Conservation (phyloP, 129 eudicot genomes). For the Chrysanthemum seticuspe region DNA sequence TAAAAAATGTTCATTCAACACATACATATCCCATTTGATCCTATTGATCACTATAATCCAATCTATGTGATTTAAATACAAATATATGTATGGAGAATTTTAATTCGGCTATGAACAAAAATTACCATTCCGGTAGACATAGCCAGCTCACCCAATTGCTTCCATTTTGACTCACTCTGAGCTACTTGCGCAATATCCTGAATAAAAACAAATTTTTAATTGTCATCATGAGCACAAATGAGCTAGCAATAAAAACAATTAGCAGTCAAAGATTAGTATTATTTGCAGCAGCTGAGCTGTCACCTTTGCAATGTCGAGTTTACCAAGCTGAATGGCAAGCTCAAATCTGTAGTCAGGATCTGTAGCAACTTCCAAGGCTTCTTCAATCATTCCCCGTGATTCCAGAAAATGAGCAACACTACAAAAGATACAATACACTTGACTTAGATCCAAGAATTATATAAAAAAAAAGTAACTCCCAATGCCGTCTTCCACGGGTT, state of each 20-base stretch:
- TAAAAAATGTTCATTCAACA: not conserved
- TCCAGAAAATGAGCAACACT: constrained; percentile 98
- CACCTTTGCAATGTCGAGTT: constrained; percentile 85
- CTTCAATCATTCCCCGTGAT: constrained; percentile 91
- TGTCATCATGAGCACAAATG: constrained; percentile 17
- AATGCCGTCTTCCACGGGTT: no score
- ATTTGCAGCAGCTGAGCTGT: constrained; percentile 6
- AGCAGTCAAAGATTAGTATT: constrained; percentile 5
- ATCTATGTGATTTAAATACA: constrained; percentile 4
- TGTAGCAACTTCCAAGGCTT: constrained; percentile 94
- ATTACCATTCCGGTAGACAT: constrained; percentile 91
- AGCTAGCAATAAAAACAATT: not conserved
- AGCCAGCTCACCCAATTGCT: constrained; percentile 97
- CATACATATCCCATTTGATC: not conserved
- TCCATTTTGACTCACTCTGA: constrained; percentile 96
- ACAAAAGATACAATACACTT: constrained; percentile 4
- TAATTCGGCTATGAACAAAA: not conserved
- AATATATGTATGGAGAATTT: not conserved
- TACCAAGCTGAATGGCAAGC: constrained; percentile 91
- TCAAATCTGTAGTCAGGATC: constrained; percentile 96
- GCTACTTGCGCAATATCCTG: constrained; percentile 88
- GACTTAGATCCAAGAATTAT: constrained; percentile 17
- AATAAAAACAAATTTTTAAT: constrained; percentile 19
- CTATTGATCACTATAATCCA: not conserved
- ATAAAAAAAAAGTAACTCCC: no score